These are phyloP conservation scores for Yamadazyma takamatsuzukensis DNA, from an alignment of 805 yeast species.

Conservation along the genomic window DNA sequence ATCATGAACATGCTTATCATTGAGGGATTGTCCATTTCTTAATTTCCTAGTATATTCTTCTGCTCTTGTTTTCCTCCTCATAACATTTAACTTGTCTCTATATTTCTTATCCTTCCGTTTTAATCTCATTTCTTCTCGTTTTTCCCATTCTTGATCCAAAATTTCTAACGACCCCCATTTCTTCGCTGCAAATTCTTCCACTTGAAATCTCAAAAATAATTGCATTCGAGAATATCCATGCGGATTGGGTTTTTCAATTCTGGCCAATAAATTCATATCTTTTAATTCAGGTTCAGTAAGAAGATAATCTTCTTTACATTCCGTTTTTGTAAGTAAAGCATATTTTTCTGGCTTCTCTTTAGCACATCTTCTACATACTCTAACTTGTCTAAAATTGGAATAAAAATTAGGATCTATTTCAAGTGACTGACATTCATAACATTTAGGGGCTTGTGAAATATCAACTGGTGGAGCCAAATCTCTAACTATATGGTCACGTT, in stretches of 20 bases:
- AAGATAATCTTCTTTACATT: conserved; percentile 87
- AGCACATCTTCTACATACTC: conserved; percentile 80
- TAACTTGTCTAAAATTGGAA: conserved; percentile 58
- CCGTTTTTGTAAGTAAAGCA: conserved; percentile 89
- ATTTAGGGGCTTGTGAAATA: conserved; percentile 69
- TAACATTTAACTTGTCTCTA: conserved; percentile 72
- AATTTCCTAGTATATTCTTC: conserved; percentile 76
- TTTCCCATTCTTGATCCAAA: conserved; percentile 87
- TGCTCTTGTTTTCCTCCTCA: conserved; percentile 90
- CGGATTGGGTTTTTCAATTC: conserved; percentile 90
- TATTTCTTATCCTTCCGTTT: conserved; percentile 76
- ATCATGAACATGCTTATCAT: conserved; percentile 66
- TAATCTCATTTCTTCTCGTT: conserved; percentile 69
- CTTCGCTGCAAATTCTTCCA: conserved; percentile 88
- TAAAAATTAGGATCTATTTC: conserved; percentile 75
- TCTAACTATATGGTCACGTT: conserved; percentile 31
- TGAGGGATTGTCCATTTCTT: conserved; percentile 52
- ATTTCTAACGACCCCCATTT: conserved; percentile 94
- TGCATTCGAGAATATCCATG: conserved; percentile 94
- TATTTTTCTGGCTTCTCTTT: conserved; percentile 80
- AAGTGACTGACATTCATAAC: conserved; percentile 76
- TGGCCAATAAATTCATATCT: conserved; percentile 63
- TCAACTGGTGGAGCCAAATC: conserved; percentile 74
- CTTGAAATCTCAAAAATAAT: conserved; percentile 81
- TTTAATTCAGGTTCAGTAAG: conserved; percentile 89